Evolutionary conservation across 345 rosid species (phyloP), one percentile per base, ranked within the genome.

Genomic region (Eucalyptus tenuipes): DNA sequence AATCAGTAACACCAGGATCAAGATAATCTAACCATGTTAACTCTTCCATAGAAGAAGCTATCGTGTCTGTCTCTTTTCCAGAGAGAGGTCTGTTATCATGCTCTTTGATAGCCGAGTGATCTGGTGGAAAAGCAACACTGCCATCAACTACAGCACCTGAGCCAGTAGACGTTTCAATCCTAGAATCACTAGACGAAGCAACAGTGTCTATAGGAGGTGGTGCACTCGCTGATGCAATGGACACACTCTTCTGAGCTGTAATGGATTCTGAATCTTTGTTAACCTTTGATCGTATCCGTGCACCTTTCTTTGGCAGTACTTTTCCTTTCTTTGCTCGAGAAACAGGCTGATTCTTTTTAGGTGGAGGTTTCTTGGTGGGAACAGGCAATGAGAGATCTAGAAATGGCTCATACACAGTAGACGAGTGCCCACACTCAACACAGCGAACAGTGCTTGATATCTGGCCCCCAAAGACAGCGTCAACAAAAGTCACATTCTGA

Each of bases 321-420:
- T 95, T 96, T 71, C 94, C 90, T 93, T 95, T 98, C 93, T 95
- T 98, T 13, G 91, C 91, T 89, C 93, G 97, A 89, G 97, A 88
- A 81, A 89, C 85, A 48, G 93, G 89, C 92, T 92, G 96, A 86
- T 50, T 89, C 90, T 92, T 95, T 89, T 92, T 97, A 33, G 93
- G 90, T 89, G 96, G 93, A 79, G 94, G 92, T 91, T 96, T 96
- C 94, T 97, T 98, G 71, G 94, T 95, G 6, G 99, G 99, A 89
- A 97, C 95, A 1, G 99, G 93, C 89, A 98, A 94, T 47, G 99
- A 98, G 86, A 98, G 99, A 93, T 98, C 99, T 85, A 97, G 92
- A 92, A 94, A 97, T 17, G 99, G 98, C 91, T 98, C 99, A 90
- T 92, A 95, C 52, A 96, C 96, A 86, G 96, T 97, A 85, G 99